Evolutionary conservation across 208 protist species (phyloP).

Genomic region (Novymonas esmeraldas): DNA sequence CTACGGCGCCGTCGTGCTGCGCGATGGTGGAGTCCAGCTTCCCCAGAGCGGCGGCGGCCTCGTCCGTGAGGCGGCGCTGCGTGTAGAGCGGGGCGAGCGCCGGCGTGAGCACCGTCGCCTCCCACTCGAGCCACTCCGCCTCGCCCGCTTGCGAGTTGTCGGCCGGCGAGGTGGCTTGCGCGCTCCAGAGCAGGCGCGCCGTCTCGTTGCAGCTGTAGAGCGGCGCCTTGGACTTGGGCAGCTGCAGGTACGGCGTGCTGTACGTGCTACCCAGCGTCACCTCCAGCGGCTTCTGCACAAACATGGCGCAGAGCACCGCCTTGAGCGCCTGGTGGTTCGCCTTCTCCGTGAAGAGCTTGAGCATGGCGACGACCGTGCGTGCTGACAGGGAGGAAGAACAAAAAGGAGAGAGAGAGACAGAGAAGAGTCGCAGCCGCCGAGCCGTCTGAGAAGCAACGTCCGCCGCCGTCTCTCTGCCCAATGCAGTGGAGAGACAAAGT

Average conservation of each 20-base stretch:
- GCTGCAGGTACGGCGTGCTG: conserved; percentile 63
- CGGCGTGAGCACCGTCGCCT: conserved; percentile 63
- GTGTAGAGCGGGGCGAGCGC: conserved; percentile 76
- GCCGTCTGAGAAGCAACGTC: no score
- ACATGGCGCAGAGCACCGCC: conserved; percentile 65
- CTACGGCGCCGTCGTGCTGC: conserved; percentile 40
- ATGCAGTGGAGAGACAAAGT: no score
- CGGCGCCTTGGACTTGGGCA: conserved; percentile 45
- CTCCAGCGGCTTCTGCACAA: conserved; percentile 57
- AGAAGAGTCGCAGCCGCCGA: no score
- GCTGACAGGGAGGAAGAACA: no score
- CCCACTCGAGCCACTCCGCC: conserved; percentile 86
- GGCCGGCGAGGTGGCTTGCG: conserved; percentile 2
- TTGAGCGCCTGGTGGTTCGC: conserved; percentile 91
- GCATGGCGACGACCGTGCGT: conserved; percentile 9
- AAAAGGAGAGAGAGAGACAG: conserved; percentile 7
- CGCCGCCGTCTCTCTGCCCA: no score
- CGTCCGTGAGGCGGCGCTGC: conserved; percentile 56
- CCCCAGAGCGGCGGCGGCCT: conserved; percentile 49
- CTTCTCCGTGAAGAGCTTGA: conserved; percentile 84
- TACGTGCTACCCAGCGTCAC: conserved; percentile 68
- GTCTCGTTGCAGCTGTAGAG: conserved; percentile 80
- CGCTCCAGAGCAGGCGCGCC: conserved; percentile 31
- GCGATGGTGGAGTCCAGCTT: conserved; percentile 59
- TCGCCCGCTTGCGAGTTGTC: conserved; percentile 53